A percentile compares a stretch with the other conserved stretches of the same genome.
phyloP scores from a whole-genome alignment of 495 filamentous ascomycete genomes.

The Penicillium crystallinum region DNA sequence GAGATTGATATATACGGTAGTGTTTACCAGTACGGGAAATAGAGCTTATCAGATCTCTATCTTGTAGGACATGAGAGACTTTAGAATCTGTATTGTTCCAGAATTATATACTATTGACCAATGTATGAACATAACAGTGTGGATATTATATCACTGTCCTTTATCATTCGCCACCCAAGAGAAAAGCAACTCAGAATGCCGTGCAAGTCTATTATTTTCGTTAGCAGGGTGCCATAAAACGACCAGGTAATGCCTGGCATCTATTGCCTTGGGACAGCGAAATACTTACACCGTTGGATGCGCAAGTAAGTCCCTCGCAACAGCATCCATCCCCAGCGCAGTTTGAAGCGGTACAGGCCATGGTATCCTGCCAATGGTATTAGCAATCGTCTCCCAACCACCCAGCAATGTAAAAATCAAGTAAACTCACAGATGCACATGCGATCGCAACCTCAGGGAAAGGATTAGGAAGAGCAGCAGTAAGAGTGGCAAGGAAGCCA shows the following conservation, averaged over 20 bases:
- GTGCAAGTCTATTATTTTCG: not conserved
- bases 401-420: not conserved
- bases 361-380: not conserved
- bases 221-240: not conserved
- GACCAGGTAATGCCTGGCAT: not conserved
- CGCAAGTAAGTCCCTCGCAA: slow-evolving; percentile 3
- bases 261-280: not conserved
- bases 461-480: slow-evolving; percentile 13
- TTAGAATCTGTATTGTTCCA: not conserved
- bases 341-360: slow-evolving; percentile 1
- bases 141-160: not conserved
- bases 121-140: not conserved
- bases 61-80: no score
- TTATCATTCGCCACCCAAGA: not conserved
- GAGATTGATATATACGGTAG: no score
- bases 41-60: no score
- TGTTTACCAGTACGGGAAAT: no score
- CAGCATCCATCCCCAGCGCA: slow-evolving; percentile 1
- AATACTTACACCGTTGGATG: slow-evolving; percentile 4
- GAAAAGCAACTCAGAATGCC: not conserved
- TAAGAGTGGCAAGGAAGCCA: slow-evolving; percentile 14
- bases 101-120: not conserved
- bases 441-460: slow-evolving; percentile 3
- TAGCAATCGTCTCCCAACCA: not conserved
- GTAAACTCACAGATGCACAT: slow-evolving; percentile 2